phyloP scores from a whole-genome alignment of 2,329 filamentous ascomycete species.

The Penicillium nordicum region DNA sequence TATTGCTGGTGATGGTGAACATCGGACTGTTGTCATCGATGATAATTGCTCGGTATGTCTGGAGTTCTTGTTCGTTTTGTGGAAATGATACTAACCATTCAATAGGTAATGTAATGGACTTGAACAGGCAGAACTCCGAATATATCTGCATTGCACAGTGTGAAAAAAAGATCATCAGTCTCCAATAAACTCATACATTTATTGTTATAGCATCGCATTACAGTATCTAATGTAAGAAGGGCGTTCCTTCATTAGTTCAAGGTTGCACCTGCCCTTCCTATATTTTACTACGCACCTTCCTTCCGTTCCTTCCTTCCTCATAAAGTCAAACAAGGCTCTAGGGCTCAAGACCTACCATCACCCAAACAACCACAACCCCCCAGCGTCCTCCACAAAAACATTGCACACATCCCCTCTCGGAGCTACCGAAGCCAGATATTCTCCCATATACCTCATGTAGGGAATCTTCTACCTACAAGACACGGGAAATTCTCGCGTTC shows the following conservation, averaged over 20 bases:
- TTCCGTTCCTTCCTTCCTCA: background rate
- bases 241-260: background rate
- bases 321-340: background rate
- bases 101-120: slow-evolving; percentile 32
- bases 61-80: background rate
- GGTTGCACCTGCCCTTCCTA: background rate
- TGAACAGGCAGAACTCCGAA: background rate
- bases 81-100: slow-evolving; percentile 7
- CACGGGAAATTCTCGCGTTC: background rate
- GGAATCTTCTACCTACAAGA: background rate
- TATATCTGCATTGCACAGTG: background rate
- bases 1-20: slow-evolving; percentile 28
- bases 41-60: slow-evolving; percentile 45
- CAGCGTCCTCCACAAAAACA: background rate
- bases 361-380: background rate
- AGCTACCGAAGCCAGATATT: background rate
- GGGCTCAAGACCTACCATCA: background rate
- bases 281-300: background rate
- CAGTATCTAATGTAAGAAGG: background rate
- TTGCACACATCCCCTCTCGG: background rate
- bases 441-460: background rate
- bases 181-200: background rate
- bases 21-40: slow-evolving; percentile 39
- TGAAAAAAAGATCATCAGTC: background rate
- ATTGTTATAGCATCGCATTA: background rate